Percentiles rank a stretch among this genome's conserved stretches.
Evolutionary conservation across 179 eudicot genomes (phyloP).

Genomic region (Pouteria campechiana): DNA sequence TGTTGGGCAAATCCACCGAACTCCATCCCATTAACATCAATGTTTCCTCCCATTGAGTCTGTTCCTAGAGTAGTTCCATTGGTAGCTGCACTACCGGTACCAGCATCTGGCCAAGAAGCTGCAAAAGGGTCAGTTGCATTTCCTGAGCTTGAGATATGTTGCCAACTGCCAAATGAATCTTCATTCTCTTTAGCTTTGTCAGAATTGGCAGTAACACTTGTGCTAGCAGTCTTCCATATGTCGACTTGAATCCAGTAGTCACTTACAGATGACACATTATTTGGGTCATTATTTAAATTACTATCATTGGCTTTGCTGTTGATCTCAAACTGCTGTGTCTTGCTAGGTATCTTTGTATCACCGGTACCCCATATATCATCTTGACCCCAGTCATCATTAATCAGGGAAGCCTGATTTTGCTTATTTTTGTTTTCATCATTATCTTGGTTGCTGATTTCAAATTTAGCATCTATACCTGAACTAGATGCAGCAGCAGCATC

Average conservation of each 20-base stretch:
- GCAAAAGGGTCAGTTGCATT: constrained; percentile 14
- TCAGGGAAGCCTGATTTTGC: constrained; percentile 7
- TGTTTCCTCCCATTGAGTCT: constrained; percentile 18
- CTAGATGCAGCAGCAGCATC: constrained; percentile 27
- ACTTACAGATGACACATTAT: constrained; percentile 13
- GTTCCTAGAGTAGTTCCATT: constrained; percentile 11
- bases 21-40: constrained; percentile 22
- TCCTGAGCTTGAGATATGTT: constrained; percentile 37
- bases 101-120: constrained; percentile 9
- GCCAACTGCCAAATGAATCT: constrained; percentile 52
- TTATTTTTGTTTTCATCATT: constrained; percentile 11
- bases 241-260: constrained; percentile 23
- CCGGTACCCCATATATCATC: constrained; percentile 18
- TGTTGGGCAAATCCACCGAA: constrained; percentile 26
- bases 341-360: constrained; percentile 8
- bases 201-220: constrained; percentile 1
- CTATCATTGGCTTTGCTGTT: constrained; percentile 10
- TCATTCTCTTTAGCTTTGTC: constrained; percentile 9
- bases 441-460: no score
- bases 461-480: no score
- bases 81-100: constrained; percentile 9
- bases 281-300: constrained; percentile 3
- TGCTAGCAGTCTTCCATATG: constrained; percentile 5
- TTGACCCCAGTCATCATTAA: constrained; percentile 14
- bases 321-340: constrained; percentile 17